Base-by-base conservation (phyloP, 2,329 filamentous ascomycete genomes). In the Epichloe sp. region DNA sequence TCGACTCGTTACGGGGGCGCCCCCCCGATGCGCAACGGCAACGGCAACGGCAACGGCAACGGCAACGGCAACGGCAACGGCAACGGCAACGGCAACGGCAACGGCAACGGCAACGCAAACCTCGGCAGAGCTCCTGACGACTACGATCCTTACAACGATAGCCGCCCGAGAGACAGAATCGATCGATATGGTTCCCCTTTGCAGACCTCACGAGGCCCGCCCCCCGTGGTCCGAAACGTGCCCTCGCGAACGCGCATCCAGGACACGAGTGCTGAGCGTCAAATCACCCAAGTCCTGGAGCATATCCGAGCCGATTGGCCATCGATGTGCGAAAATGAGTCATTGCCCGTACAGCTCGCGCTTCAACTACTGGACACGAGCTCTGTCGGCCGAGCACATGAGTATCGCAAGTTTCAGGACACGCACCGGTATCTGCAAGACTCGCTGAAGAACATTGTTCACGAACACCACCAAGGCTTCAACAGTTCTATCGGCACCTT, bases 401-500 rank as follows among this genome's bases (percentile, higher is more conserved):
- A 94, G 60, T 91, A 95, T 65, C 78, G 77, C 55, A 83, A 88
- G 58, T 98, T 98, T 65, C 78, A 86, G 62, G 75, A 85, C 57
- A 89, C 88, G 45, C 88, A 96, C 65, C 76, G 82, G 57, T 88
- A 93, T 64, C 79, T 98, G n/a, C 90, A 98, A 64, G 85, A 85
- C 59, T 90, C 91, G 10, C 75, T 98, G 52, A 96, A 95, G 68
- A 82, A 83, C 36, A 95, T 98, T 60, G 93, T 98, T 26, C 95
- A 98, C 66, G 91, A 98, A 70, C 91, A 98, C 64, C 91, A 98
- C 63, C 93, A 98, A 67, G 94, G 93, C 45, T 98, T 98, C 77
- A 98, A 97, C 70, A 95, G 88, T 67, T 96, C 91, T 48, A 97
- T 98, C 56, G 93, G 91, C 66, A 97, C 91, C 19, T 98, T 97